Evolutionary conservation across 176 grass and related monocot genomes (phyloP), one percentile per base, ranked within the genome.

Genomic region (Pontederia paniculata): DNA sequence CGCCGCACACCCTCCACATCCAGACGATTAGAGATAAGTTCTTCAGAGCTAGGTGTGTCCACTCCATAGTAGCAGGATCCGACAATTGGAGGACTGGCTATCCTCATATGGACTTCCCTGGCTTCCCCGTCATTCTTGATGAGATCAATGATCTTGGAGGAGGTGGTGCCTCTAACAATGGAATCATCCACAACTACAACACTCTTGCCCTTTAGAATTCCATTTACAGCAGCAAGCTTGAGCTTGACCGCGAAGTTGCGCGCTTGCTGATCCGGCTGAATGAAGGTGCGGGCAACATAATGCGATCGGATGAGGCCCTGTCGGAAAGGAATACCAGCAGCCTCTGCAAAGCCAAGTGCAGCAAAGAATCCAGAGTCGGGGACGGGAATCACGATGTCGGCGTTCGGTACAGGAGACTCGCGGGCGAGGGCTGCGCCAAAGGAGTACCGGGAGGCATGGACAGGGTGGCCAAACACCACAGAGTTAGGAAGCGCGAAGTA

Each of bases 181-280:
- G 94, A 98, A 55, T 98, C 94, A 37, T 98, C 94, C 9, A 98
- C 69, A 2, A 98, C 94, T 5, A 98, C 87, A 52, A 98, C 94
- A 60, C 86, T 88, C 72, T 89, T 86, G 14, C 94, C 94, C 8
- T 55, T 62, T 54, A 98, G 77, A 56, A 98, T 81, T 13, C 87
- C 83, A 13, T 59, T 69, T 14, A 98, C 78, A 2, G 94, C 80
- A 17, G 94, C 49, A 6, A 98, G 94, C 77, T 98, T 98, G 54
- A 91, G 83, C 67, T 87, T 88, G 17, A 98, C 94, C 19, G 80
- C 76, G 53, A 98, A 87, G 83, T 98, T 81, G 9, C 94, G 94
- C 37, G 84, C 83, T 0, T 72, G 71, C 73, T 88, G 86, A 48
- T 80, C 67, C 8, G 94, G 94, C 80, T 84, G 87, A 58, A 98